Evolutionary conservation across 805 yeast genomes (phyloP), one percentile per base, ranked within the genome.

Genomic region (Candida boleticola): DNA sequence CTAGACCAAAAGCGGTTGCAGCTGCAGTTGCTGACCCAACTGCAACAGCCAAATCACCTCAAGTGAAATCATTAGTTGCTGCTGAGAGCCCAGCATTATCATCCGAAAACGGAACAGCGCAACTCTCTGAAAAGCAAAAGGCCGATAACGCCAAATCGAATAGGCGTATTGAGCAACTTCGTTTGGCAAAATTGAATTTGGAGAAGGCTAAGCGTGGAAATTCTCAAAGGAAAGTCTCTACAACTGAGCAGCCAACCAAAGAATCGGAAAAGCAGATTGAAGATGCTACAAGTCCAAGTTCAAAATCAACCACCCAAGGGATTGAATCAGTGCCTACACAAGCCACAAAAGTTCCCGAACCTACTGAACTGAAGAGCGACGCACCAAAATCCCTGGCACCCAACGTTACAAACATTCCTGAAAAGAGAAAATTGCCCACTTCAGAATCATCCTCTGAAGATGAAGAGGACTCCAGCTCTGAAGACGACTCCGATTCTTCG

Each of bases 381-480:
- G 29, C 13, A 26, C 29, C 10, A 26, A 26, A 10, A 26, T 26
- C 29, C 10, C 13, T 26, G 13, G 29, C 13, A 11, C 13, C 29
- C 13, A 10, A 26, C 13, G 29, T 13, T 26, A 10, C 29, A 26
- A 26, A 11, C 13, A 13, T 30, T n/a, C 27, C 27, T 23, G 27
- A 23, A 23, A 23, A 11, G 10, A 7, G 27, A 11, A 7, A 7
- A 7, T 7, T 7, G 34, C 19, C 7, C 6, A 6, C 34, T 30
- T 30, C 34, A 7, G 19, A 30, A 23, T 23, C 27, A 25, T 25
- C 41, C n/a, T 10, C 27, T 10, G 30, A 27, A 37, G 37, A 29
- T 14, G 20, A n/a, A n/a, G n/a, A n/a, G n/a, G 50, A 44, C 10
- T 52, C 55, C 7, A 47, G 56, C 1, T 46, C 47, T 4, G 52